These are phyloP conservation scores for Colletotrichum sp. DNA, from an alignment of 2,329 filamentous ascomycete species.

Conservation along the genomic window DNA sequence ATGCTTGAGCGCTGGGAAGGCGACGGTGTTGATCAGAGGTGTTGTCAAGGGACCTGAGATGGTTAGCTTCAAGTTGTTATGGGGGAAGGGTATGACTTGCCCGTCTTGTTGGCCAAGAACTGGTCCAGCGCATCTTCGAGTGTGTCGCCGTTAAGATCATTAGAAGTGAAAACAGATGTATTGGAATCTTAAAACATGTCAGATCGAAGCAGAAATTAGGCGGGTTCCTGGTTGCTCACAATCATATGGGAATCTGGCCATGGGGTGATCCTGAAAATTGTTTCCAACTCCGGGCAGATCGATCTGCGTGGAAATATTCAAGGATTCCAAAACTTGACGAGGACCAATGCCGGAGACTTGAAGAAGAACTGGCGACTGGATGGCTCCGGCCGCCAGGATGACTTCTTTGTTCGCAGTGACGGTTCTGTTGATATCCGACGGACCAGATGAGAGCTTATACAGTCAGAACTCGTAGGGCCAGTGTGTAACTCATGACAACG, in stretches of 20 bases:
- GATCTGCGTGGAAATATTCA: constrained; percentile 31
- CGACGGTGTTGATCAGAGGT: constrained; percentile 32
- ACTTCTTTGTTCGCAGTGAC: constrained; percentile 38
- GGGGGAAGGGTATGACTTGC: background rate
- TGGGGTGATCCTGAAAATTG: constrained; percentile 36
- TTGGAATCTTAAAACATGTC: background rate
- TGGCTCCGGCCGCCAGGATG: constrained; percentile 44
- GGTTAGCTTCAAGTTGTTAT: background rate
- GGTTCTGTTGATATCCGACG: background rate
- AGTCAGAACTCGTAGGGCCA: background rate
- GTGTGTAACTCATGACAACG: background rate
- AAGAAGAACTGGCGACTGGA: constrained; percentile 48
- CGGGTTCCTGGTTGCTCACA: background rate
- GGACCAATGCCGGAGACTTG: constrained; percentile 44
- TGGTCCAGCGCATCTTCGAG: background rate
- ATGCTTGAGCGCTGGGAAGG: constrained; percentile 28
- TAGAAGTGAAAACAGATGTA: constrained; percentile 6
- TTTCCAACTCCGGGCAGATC: constrained; percentile 37
- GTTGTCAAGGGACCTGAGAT: constrained; percentile 14
- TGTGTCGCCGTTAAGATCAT: background rate
- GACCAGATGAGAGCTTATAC: background rate
- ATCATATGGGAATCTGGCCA: constrained; percentile 24
- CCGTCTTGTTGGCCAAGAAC: constrained; percentile 11
- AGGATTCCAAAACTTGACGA: constrained; percentile 26
- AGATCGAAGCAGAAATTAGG: background rate